Base-by-base conservation (phyloP, 352 stramenopile species). In the Phytopythium boreale region DNA sequence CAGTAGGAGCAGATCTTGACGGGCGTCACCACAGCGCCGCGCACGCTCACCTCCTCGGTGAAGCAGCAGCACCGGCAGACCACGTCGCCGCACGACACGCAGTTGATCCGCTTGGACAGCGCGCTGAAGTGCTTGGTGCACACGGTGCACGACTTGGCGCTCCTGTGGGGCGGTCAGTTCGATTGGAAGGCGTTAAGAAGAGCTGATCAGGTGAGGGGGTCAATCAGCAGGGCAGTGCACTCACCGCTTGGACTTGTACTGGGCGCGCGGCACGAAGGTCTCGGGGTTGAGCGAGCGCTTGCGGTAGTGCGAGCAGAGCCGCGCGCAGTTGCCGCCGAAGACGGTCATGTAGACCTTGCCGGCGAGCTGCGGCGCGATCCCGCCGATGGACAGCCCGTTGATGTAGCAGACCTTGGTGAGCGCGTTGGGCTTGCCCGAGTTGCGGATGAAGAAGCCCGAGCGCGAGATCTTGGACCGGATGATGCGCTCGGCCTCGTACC, bases 381-480 rank as follows among this genome's bases (percentile, higher is more conserved):
- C 70, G 0, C 63, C 53, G 31, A 75, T 72, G 26, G 76, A 64
- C 1, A 77, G 58, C 1, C 71, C 72, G 26, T 84, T 72, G 52
- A 88, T 44, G 59, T 84, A 85, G 19, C 76, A 74, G 31, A 87
- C 78, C 64, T 84, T 82, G 37, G 79, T 87, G 29, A 67, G 43
- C 11, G 70, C 62, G 58, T 68, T 68, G 14, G 41, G 39, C 39
- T 69, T 69, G 27, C 71, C 74, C 8, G 67, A 78, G 56, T 80
- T 82, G 36, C 64, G 59, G 52, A 80, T 70, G 50, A 84, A 70
- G 57, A 78, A 87, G 8, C 78, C 78, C 6, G 78, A 87, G 24
- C 69, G 65, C 41, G 51, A 65, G 65, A 84, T 79, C 59, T 72
- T 76, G 39, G 69, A 76, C 9, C 75, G 68, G 11, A 79, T 69